These are phyloP conservation scores for Tricholoma hemisulphureum DNA, from an alignment of 768 basidiomycete genomes.

Conservation along the genomic window DNA sequence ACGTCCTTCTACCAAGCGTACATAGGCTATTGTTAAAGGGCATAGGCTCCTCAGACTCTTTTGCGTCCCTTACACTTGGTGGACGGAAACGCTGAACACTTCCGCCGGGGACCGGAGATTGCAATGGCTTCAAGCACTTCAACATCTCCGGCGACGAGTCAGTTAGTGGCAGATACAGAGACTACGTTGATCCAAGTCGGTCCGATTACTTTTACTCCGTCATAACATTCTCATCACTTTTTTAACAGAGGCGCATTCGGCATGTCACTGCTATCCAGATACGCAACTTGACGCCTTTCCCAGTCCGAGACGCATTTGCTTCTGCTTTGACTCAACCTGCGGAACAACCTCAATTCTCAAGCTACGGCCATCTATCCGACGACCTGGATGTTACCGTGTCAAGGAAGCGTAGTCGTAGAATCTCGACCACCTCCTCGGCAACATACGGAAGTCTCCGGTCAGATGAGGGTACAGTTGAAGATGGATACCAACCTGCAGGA, in stretches of 20 bases:
- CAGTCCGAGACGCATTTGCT: conserved; percentile 73
- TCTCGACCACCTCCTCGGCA: conserved; percentile 56
- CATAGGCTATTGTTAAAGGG: neutral
- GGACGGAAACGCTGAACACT: neutral
- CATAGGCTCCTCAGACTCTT: neutral
- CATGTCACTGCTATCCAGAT: conserved; percentile 74
- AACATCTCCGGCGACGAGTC: neutral
- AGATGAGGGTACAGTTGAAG: conserved; percentile 41
- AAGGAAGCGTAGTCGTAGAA: conserved; percentile 57
- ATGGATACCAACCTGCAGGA: conserved; percentile 20
- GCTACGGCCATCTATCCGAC: conserved; percentile 60
- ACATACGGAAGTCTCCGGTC: conserved; percentile 46
- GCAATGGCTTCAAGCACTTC: neutral
- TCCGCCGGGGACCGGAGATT: neutral
- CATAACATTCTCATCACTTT: conserved; percentile 7
- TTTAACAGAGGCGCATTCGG: conserved; percentile 61
- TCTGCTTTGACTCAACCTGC: conserved; percentile 71
- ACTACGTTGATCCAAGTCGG: conserved; percentile 12
- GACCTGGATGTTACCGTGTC: conserved; percentile 65
- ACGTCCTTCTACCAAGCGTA: neutral
- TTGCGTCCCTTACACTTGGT: neutral
- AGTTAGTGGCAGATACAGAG: neutral
- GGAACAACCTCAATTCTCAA: conserved; percentile 57
- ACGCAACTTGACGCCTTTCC: conserved; percentile 82
- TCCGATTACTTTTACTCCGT: neutral